Conservation (phyloP, 176 grass and related monocot genomes). For the Tillandsia fasciculata region DNA sequence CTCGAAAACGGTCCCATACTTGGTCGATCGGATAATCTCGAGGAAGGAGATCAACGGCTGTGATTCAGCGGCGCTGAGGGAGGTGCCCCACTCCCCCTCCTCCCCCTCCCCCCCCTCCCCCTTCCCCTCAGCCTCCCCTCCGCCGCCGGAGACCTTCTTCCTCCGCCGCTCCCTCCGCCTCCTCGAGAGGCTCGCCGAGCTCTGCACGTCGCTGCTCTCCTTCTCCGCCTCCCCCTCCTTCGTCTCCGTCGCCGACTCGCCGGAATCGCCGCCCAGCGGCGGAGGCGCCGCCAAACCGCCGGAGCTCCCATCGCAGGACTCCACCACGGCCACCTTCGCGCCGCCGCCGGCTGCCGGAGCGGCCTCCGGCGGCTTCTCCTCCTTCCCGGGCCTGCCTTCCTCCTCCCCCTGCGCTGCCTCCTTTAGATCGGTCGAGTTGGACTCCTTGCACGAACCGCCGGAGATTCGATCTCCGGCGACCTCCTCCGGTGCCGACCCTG, state of each 20-base stretch:
- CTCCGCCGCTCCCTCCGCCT: constrained; percentile 13
- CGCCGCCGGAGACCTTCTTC: constrained; percentile 4
- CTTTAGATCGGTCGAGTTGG: constrained; percentile 82
- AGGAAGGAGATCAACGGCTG: constrained; percentile 50
- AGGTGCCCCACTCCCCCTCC: background rate
- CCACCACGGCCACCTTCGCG: constrained; percentile 22
- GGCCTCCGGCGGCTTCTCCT: constrained; percentile 1
- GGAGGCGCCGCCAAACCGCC: background rate
- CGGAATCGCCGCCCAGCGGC: constrained; percentile 26
- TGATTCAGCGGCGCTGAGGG: constrained; percentile 30
- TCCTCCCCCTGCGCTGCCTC: constrained; percentile 9
- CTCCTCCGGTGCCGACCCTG: constrained; percentile 12
- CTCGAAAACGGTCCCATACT: constrained; percentile 54
- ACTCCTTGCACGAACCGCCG: constrained; percentile 63
- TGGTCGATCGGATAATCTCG: constrained; percentile 48
- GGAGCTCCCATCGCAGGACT: constrained; percentile 19
- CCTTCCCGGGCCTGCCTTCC: background rate
- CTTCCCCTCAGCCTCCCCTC: constrained; percentile 24
- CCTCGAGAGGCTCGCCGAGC: constrained; percentile 51
- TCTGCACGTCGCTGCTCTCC: constrained; percentile 89
- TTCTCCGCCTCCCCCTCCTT: constrained; percentile 26
- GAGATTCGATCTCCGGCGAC: constrained; percentile 32
- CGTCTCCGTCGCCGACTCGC: constrained; percentile 69
- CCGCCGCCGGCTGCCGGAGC: background rate
- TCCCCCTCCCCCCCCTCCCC: background rate